These are phyloP conservation scores for Russula earlei DNA, from an alignment of 768 basidiomycete species.

Conservation along the genomic window DNA sequence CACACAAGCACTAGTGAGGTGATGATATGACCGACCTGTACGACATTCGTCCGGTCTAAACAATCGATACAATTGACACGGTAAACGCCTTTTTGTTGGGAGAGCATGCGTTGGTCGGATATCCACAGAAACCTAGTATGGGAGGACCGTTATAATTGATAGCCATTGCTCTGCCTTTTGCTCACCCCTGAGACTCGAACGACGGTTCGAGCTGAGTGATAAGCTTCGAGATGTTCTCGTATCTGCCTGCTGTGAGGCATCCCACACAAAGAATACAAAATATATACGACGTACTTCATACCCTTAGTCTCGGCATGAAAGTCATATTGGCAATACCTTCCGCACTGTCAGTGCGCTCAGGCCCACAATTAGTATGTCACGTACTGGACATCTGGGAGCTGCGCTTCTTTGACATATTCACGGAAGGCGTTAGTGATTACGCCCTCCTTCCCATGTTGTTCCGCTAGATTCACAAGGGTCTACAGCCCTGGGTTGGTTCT, in stretches of 20 bases:
- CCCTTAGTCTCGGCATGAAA: conserved; percentile 91
- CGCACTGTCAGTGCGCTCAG: background rate
- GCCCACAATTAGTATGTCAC: conserved; percentile 17
- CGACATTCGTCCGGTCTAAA: conserved; percentile 90
- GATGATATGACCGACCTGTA: conserved; percentile 44
- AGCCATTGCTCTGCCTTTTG: background rate
- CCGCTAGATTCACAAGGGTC: conserved; percentile 85
- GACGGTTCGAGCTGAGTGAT: conserved; percentile 57
- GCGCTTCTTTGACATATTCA: conserved; percentile 51
- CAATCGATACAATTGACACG: conserved; percentile 95
- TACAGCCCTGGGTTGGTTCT: conserved; percentile 25
- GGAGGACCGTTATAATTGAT: background rate
- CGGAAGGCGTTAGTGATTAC: conserved; percentile 70
- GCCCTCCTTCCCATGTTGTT: conserved; percentile 83
- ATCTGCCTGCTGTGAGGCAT: conserved; percentile 34
- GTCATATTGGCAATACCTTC: conserved; percentile 76
- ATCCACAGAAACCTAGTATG: conserved; percentile 71
- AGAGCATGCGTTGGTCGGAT: conserved; percentile 56
- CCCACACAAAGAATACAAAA: conserved; percentile 12
- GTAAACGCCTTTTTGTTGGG: conserved; percentile 79
- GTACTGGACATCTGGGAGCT: conserved; percentile 47
- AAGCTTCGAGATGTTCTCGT: conserved; percentile 83
- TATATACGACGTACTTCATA: conserved; percentile 65
- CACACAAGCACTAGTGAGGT: background rate
- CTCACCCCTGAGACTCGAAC: conserved; percentile 74